Percentiles rank a stretch among this genome's conserved stretches.
phyloP scores from a whole-genome alignment of 306 rosid species.

The Fagus sylvatica region DNA sequence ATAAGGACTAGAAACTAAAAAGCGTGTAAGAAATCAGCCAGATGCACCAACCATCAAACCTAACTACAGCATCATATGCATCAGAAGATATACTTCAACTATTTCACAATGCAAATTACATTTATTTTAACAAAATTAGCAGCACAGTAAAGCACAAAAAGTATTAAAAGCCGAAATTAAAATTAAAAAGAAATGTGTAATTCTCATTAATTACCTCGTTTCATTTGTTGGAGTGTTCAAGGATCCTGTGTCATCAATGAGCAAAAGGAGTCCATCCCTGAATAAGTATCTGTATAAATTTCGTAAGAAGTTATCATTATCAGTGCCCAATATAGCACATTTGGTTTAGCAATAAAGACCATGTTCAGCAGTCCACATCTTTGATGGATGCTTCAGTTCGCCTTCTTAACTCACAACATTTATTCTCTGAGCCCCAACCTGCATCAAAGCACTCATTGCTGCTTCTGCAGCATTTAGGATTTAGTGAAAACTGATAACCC shows the following conservation, averaged over 20 bases:
- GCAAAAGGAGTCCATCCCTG: background rate
- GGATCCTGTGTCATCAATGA: background rate
- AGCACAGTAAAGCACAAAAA: background rate
- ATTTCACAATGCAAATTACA: background rate
- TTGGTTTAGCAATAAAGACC: background rate
- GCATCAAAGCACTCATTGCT: background rate
- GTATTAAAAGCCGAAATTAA: background rate
- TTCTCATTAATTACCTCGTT: background rate
- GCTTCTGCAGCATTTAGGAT: slow-evolving; percentile 2
- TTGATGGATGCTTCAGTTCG: background rate
- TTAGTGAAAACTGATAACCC: background rate
- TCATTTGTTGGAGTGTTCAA: slow-evolving; percentile 1
- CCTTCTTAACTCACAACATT: background rate
- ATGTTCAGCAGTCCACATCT: background rate
- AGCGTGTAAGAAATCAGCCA: background rate
- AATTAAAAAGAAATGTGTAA: background rate
- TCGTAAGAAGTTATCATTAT: background rate
- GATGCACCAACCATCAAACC: background rate
- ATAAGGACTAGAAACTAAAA: background rate
- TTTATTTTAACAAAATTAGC: background rate
- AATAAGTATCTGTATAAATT: background rate
- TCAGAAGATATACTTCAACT: background rate
- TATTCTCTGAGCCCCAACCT: background rate
- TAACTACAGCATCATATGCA: background rate
- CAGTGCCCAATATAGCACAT: background rate